Evolutionary conservation across 192 early-diverging fungal species (phyloP).

Genomic region (Coemansia sp.): DNA sequence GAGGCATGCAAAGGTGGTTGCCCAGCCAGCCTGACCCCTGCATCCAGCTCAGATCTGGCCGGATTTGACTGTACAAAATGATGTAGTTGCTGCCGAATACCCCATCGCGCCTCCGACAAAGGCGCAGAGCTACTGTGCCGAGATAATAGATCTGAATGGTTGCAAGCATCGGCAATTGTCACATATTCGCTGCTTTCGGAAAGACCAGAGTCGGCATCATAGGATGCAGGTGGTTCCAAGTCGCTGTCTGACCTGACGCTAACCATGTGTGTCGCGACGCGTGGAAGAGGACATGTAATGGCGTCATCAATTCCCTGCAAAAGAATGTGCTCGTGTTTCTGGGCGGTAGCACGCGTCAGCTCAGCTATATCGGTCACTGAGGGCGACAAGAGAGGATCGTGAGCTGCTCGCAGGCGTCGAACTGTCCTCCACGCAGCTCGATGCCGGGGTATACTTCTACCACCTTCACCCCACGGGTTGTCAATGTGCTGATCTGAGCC

Average conservation of each 20-base stretch:
- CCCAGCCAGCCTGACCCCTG: background rate
- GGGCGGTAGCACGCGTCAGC: constrained; percentile 16
- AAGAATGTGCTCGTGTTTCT: constrained; percentile 21
- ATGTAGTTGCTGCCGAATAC: background rate
- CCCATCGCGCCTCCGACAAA: background rate
- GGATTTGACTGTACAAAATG: background rate
- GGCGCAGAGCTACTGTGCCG: background rate
- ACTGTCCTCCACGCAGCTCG: constrained; percentile 18
- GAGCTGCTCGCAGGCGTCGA: constrained; percentile 15
- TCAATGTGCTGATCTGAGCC: background rate
- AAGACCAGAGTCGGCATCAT: background rate
- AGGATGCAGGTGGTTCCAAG: background rate
- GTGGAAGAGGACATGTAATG: constrained; percentile 44
- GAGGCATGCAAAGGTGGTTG: background rate
- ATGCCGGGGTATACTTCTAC: background rate
- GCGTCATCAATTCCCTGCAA: constrained; percentile 44
- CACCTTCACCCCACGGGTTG: background rate
- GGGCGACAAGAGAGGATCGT: constrained; percentile 47
- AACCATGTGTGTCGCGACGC: constrained; percentile 37
- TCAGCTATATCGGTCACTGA: constrained; percentile 19
- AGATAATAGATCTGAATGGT: background rate
- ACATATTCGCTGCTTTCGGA: background rate
- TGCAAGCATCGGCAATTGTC: too few species aligned
- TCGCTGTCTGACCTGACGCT: constrained; percentile 34
- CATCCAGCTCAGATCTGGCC: background rate